phyloP scores from a whole-genome alignment of 2,329 filamentous ascomycete genomes.

The Calonectria pseudoreteaudii region DNA sequence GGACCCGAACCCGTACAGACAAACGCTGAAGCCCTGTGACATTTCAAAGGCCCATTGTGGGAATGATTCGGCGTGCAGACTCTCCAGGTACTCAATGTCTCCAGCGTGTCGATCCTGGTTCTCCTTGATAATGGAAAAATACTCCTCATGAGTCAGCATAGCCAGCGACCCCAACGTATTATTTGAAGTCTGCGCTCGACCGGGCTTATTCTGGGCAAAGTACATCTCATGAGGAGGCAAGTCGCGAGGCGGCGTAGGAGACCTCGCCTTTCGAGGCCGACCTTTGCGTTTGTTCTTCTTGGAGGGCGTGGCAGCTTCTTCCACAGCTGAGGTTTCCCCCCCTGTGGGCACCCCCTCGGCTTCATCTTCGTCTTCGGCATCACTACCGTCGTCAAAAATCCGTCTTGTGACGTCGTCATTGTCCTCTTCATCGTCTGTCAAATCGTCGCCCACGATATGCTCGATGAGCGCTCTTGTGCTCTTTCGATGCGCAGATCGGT shows the following conservation, averaged over 20 bases:
- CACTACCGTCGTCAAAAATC: constrained; percentile 72
- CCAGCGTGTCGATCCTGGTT: constrained; percentile 76
- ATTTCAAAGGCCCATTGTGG: constrained; percentile 95
- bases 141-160: constrained; percentile 91
- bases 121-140: constrained; percentile 75
- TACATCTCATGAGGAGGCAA: constrained; percentile 91
- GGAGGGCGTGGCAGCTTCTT: constrained; percentile 56
- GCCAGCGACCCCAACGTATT: constrained; percentile 82
- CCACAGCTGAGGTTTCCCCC: constrained; percentile 36
- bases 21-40: constrained; percentile 86
- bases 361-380: constrained; percentile 59
- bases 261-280: constrained; percentile 58
- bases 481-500: constrained; percentile 88
- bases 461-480: constrained; percentile 83
- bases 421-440: constrained; percentile 81
- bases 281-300: constrained; percentile 52
- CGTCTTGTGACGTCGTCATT: constrained; percentile 76
- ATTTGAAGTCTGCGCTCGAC: constrained; percentile 84
- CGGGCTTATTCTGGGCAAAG: constrained; percentile 91
- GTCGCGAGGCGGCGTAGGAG: constrained; percentile 83
- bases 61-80: constrained; percentile 84
- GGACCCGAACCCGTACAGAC: constrained; percentile 92
- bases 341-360: constrained; percentile 34
- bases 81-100: constrained; percentile 78
- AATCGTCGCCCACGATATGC: constrained; percentile 71